Evolutionary conservation across 768 basidiomycete species (phyloP), one percentile per base, ranked within the genome.

Genomic region (Tremella fuciformis): DNA sequence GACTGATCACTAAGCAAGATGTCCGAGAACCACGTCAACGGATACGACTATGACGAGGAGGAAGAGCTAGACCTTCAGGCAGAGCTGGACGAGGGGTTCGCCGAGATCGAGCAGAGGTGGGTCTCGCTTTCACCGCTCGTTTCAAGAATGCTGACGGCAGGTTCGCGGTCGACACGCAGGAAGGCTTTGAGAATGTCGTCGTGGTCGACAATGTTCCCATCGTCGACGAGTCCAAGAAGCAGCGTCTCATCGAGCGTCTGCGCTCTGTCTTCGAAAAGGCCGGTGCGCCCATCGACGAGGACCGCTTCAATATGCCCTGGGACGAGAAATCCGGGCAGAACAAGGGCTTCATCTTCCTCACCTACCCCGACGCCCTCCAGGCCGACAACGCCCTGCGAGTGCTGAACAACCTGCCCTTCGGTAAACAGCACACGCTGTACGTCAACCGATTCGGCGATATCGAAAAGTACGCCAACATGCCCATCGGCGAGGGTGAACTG

Each of bases 201-300:
- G 88, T 98, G 53, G 85, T 98, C 58, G 96, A 98, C 76, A 91
- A 91, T 50, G 82, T 93, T 19, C 96, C 93, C 9, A 76, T 90
- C 57, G 89, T 97, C 75, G 91, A 96, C 73, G 85, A 84, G 68
- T 83, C 84, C 53, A 92, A 91, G 78, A 82, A 86, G 38, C 88
- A 90, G 49, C 88, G 83, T 78, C 83, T 99, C 16, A 71, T 96
- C 18, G 78, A 85, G 37, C 89, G 88, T 75, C 82, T 98, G 29
- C 80, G 84, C 56, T 91, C 91, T 75, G 86, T 89, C 64, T 94
- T 97, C 74, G 81, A 82, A 13, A 85, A 85, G 69, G 89, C 87
- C 73, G 91, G 92, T 25, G 83, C 85, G 8, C 77, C 85, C 34
- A 82, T 96, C 56, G 87, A 86, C 67, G 78, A 84, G 7, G 87